A percentile compares a stretch with the other conserved stretches of the same genome.
phyloP scores from a whole-genome alignment of 805 yeast species.

The Saccharomycopsis sp. region DNA sequence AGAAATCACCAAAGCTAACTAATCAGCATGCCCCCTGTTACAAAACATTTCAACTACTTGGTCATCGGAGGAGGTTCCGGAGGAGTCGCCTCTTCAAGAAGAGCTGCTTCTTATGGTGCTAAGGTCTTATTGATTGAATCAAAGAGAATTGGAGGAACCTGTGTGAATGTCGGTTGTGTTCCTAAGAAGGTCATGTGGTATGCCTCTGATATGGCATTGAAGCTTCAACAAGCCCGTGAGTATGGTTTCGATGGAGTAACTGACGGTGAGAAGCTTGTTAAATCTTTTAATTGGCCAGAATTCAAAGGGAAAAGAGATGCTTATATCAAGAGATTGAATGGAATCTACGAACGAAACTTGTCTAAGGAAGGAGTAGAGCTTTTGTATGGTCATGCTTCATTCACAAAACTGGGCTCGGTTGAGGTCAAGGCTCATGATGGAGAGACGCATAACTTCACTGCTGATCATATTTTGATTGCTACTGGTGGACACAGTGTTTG shows the following conservation, averaged over 20 bases:
- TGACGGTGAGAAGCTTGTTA: slow-evolving; percentile 43
- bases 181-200: slow-evolving; percentile 99
- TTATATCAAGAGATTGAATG: slow-evolving; percentile 78
- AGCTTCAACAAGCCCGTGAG: slow-evolving; percentile 64
- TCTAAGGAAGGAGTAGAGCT: slow-evolving; percentile 84
- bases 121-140: slow-evolving; percentile 79
- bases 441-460: slow-evolving; percentile 53
- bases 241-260: slow-evolving; percentile 65
- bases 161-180: slow-evolving; percentile 99
- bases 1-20: too few relatives aligned
- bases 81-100: slow-evolving; percentile 96
- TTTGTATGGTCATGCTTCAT: slow-evolving; percentile 80
- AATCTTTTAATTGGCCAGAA: slow-evolving; percentile 72
- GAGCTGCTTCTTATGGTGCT: slow-evolving; percentile 93
- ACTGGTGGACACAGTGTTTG: slow-evolving; percentile 84
- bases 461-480: slow-evolving; percentile 80
- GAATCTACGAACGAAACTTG: slow-evolving; percentile 85
- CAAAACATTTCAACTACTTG: slow-evolving; percentile 72
- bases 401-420: slow-evolving; percentile 63
- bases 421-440: slow-evolving; percentile 68
- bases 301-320: slow-evolving; percentile 91
- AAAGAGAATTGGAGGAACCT: slow-evolving; percentile 88
- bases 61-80: slow-evolving; percentile 99
- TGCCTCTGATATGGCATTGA: slow-evolving; percentile 83
- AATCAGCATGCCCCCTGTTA: slow-evolving; percentile 30